phyloP scores from a whole-genome alignment of 192 early-diverging fungal species.

The Funneliformis geosporum region DNA sequence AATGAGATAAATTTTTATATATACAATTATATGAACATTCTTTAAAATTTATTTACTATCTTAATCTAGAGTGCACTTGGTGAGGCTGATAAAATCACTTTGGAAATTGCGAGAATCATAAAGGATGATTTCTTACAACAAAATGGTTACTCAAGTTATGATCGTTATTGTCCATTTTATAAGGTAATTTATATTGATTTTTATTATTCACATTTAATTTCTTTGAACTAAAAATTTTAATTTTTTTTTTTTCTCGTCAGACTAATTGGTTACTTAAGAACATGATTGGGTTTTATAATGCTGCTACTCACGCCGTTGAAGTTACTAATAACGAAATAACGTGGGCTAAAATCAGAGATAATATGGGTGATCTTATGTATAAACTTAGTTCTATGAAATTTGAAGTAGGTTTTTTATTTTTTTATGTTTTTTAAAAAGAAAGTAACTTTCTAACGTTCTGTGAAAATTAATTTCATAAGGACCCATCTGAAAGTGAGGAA shows the following conservation, averaged over 20 bases:
- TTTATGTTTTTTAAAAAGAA: constrained; percentile 19
- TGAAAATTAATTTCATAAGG: constrained; percentile 44
- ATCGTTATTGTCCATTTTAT: constrained; percentile 99
- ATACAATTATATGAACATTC: not conserved
- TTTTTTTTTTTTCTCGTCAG: constrained; percentile 18
- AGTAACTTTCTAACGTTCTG: not conserved
- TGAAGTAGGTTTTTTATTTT: constrained; percentile 56
- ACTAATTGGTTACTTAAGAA: constrained; percentile 98
- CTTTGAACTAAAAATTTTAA: not conserved
- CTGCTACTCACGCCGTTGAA: constrained; percentile 94
- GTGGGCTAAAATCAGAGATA: constrained; percentile 93
- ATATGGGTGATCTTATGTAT: constrained; percentile 91
- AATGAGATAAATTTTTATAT: constrained; percentile 6
- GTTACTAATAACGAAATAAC: constrained; percentile 84
- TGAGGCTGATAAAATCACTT: constrained; percentile 98
- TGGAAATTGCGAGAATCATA: constrained; percentile 96
- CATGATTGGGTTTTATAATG: constrained; percentile 95
- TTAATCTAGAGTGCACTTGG: constrained; percentile 47
- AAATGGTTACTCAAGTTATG: constrained; percentile 98
- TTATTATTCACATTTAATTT: not conserved
- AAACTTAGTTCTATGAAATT: constrained; percentile 99
- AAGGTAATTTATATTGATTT: constrained; percentile 48
- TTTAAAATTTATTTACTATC: not conserved
- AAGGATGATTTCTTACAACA: constrained; percentile 99
- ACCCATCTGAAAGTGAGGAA: constrained; percentile 94